Base-by-base conservation (phyloP, 768 basidiomycete species). In the Pleurotus djamor region DNA sequence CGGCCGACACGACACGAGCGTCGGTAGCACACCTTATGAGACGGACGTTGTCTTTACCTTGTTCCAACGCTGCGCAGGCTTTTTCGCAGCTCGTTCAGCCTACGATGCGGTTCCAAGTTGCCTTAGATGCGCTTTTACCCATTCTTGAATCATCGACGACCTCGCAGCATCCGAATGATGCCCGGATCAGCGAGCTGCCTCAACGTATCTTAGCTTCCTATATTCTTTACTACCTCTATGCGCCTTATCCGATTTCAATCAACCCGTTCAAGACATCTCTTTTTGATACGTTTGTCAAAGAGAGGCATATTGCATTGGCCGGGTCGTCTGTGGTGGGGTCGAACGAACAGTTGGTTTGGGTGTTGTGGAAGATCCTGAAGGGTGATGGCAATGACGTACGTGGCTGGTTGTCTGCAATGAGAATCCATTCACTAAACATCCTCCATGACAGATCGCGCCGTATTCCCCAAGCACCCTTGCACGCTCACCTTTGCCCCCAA, bases 331-430 rank as follows among this genome's bases (percentile, higher is more conserved):
- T 74, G 14, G 77, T 77, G n/a, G 77, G 74, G 16, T 79, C 83
- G 52, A 90, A 85, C 68, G 90, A 92, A 67, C 91, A 91, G 66
- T 75, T 92, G 51, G 88, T 92, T 41, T 92, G 91, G 89, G 91
- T 92, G 47, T 76, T 92, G 60, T 92, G 90, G 90, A 92, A 92
- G 74, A 89, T 92, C 59, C 74, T 92, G 57, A 89, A 85, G 69
- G 91, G 91, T 55, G 89, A 92, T 68, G 91, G 91, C 16, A 86
- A 84, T 60, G 90, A 92, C 77, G 91, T 91, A 62, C 64, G 85
- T 38, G 17, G 21, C 21, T 28, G 2, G 21, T 28, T 62, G 33
- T 41, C 1, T 9, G 32, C 38, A 44, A 60, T 48, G 44, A n/a
- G n/a, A n/a, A 28, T 36, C 47, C 58, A 34, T 36, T 52, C 9